Conservation (phyloP, 345 rosid species). For the Melaleuca alternifolia region DNA sequence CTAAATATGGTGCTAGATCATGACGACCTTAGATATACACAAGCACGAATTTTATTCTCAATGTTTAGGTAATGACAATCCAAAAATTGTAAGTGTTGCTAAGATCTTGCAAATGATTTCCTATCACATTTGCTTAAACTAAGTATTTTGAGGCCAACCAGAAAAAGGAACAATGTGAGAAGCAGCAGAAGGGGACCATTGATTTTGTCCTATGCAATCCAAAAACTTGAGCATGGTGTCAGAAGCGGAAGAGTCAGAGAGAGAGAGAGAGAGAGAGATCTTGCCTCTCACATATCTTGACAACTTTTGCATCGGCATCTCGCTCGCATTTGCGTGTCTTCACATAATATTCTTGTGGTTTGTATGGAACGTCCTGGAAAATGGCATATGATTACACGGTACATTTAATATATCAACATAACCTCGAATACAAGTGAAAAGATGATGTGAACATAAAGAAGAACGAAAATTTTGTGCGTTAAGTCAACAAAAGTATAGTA, state of each 20-base stretch:
- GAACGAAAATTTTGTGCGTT: background rate
- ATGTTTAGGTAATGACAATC: background rate
- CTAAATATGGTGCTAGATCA: background rate
- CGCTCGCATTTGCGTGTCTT: conserved; percentile 77
- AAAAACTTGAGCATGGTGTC: background rate
- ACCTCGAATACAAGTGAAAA: background rate
- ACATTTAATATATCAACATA: background rate
- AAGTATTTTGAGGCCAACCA: background rate
- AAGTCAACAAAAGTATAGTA: background rate
- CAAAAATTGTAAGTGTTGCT: background rate
- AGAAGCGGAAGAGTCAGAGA: background rate
- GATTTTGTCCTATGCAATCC: background rate
- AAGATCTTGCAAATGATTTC: background rate
- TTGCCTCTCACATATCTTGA: conserved; percentile 70
- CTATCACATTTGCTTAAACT: background rate
- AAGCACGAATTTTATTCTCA: background rate
- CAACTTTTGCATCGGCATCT: conserved; percentile 55
- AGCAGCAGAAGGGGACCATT: background rate
- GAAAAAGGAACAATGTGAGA: background rate
- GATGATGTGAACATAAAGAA: background rate
- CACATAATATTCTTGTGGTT: conserved; percentile 62
- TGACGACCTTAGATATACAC: background rate
- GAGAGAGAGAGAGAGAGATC: background rate
- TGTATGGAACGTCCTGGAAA: conserved; percentile 65
- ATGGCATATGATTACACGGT: background rate